Conservation (phyloP, 768 basidiomycete species). For the Mycena rosella region DNA sequence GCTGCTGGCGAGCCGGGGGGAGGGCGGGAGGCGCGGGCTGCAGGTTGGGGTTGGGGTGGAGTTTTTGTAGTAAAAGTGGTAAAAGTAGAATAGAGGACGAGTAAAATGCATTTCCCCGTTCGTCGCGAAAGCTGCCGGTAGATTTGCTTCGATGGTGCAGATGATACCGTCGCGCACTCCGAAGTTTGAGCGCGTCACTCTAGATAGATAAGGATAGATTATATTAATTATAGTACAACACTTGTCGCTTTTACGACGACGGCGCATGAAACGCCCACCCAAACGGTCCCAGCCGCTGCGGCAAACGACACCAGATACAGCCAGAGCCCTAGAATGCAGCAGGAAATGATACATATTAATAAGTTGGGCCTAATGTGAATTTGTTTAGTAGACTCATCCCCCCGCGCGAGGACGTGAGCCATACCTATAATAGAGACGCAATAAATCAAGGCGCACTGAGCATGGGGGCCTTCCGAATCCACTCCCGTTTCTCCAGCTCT, state of each 20-base stretch:
- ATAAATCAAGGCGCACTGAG: conserved; percentile 45
- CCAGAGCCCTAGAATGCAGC: background rate
- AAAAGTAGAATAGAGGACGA: too few relatives aligned
- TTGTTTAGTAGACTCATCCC: conserved; percentile 8
- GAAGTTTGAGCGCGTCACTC: too few relatives aligned
- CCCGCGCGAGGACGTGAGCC: background rate
- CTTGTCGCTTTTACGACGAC: too few relatives aligned
- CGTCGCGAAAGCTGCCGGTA: too few relatives aligned
- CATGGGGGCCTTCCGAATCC: conserved; percentile 65
- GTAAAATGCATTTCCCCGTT: too few relatives aligned
- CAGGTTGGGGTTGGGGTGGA: conserved; percentile 78
- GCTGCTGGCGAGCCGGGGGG: conserved; percentile 72
- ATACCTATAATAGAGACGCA: conserved; percentile 1
- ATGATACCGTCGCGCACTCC: too few relatives aligned
- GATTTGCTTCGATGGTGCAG: too few relatives aligned
- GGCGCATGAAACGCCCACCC: too few relatives aligned
- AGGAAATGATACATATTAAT: background rate
- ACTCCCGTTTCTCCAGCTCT: conserved; percentile 69
- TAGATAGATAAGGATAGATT: too few relatives aligned
- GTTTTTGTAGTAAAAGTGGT: conserved; percentile 74
- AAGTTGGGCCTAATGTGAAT: background rate
- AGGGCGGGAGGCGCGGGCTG: conserved; percentile 67
- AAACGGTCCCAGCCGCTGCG: too few relatives aligned
- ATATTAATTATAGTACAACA: too few relatives aligned
- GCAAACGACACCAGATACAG: background rate